A percentile compares a stretch with the other conserved stretches of the same genome.
Evolutionary conservation across 768 basidiomycete genomes (phyloP).

Genomic region (Suillus variegatus): DNA sequence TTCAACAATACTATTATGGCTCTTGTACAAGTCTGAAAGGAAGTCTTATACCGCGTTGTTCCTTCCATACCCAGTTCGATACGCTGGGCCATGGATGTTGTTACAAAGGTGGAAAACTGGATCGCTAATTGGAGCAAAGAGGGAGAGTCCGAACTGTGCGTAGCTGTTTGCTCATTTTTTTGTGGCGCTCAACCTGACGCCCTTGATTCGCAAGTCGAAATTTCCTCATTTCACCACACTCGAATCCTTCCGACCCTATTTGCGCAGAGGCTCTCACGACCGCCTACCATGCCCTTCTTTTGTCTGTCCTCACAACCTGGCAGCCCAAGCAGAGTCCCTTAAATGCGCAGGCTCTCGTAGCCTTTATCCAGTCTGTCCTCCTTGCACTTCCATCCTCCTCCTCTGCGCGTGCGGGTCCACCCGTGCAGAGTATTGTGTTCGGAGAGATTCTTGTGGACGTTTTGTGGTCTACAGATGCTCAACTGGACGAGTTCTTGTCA

Average conservation of each 20-base stretch:
- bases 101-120: constrained; percentile 50
- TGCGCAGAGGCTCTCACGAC: constrained; percentile 61
- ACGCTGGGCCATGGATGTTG: constrained; percentile 55
- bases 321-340: constrained; percentile 44
- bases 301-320: constrained; percentile 60
- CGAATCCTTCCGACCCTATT: constrained; percentile 53
- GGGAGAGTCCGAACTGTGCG: constrained; percentile 66
- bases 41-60: constrained; percentile 17
- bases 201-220: constrained; percentile 48
- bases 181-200: constrained; percentile 21
- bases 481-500: constrained; percentile 67
- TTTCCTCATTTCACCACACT: constrained; percentile 60
- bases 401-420: constrained; percentile 37
- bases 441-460: constrained; percentile 77
- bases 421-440: constrained; percentile 47
- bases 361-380: constrained; percentile 66
- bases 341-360: constrained; percentile 51
- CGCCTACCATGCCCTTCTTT: constrained; percentile 68
- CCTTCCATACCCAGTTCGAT: constrained; percentile 14
- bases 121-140: constrained; percentile 56
- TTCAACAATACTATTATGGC: constrained; percentile 24
- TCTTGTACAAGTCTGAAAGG: constrained; percentile 11
- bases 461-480: constrained; percentile 78
- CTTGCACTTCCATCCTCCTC: constrained; percentile 71
- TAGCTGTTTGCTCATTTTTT: constrained; percentile 15